phyloP scores from a whole-genome alignment of 139 green algal genomes.

The Micractinium conductrix region DNA sequence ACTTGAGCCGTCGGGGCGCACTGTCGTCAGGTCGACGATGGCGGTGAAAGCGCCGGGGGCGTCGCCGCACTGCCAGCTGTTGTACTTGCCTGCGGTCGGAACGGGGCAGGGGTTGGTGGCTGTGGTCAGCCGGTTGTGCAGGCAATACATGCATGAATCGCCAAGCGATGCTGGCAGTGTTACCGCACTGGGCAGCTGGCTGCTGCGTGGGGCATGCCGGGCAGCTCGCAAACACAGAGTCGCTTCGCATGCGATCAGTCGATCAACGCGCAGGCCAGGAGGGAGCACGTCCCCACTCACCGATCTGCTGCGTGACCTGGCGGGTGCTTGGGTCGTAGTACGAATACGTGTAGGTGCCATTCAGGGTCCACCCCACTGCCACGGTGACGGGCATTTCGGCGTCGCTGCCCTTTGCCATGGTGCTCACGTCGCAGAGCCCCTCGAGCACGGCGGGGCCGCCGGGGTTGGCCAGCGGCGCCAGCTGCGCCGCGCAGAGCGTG shows the following conservation, averaged over 20 bases:
- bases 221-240: no score
- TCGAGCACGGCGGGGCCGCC: background rate
- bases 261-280: no score
- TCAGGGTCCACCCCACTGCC: background rate
- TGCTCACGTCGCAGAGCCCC: background rate
- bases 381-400: background rate
- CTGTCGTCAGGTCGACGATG: background rate
- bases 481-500: background rate
- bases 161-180: no score
- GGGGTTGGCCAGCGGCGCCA: background rate
- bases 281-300: no score
- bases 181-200: no score
- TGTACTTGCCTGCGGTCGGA: background rate
- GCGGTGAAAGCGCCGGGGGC: background rate
- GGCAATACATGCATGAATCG: no score
- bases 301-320: background rate
- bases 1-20: constrained; percentile 1
- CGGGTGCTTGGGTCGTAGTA: no score
- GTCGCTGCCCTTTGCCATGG: background rate
- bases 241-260: no score
- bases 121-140: no score
- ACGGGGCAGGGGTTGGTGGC: no score
- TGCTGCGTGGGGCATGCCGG: no score
- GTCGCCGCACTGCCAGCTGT: background rate
- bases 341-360: background rate